Evolutionary conservation across 2,329 filamentous ascomycete species (phyloP).

Genomic region (Orbilia ellipsospora): DNA sequence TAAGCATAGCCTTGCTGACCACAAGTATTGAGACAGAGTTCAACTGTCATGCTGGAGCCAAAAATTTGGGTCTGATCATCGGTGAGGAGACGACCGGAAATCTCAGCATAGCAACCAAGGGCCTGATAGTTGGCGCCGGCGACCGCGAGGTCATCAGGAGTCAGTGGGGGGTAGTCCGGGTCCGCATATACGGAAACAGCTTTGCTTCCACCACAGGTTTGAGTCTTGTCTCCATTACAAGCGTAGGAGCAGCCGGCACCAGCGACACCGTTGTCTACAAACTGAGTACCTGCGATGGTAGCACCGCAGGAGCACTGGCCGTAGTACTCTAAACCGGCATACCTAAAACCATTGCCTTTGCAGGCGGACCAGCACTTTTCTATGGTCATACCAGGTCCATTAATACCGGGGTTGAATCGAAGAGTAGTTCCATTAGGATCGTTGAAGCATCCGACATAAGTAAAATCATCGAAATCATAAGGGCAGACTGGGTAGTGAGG

Average conservation of each 20-base stretch:
- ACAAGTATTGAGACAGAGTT: slow-evolving; percentile 43
- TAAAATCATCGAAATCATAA: slow-evolving; percentile 25
- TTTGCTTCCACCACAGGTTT: slow-evolving; percentile 46
- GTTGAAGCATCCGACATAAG: slow-evolving; percentile 30
- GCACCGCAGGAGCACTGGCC: slow-evolving; percentile 38
- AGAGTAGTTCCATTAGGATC: slow-evolving; percentile 37
- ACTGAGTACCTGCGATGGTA: slow-evolving; percentile 16
- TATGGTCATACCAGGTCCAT: slow-evolving; percentile 41
- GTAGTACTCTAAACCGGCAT: slow-evolving; percentile 50
- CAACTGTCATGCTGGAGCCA: slow-evolving; percentile 39
- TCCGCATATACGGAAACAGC: slow-evolving; percentile 35
- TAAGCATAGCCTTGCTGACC: slow-evolving; percentile 48
- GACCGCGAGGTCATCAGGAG: slow-evolving; percentile 21
- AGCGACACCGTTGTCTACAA: slow-evolving; percentile 23
- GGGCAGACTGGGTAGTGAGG: slow-evolving; percentile 50
- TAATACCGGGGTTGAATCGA: slow-evolving; percentile 47
- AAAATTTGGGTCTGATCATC: slow-evolving; percentile 44
- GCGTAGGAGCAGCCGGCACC: slow-evolving; percentile 26
- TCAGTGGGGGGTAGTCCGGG: slow-evolving; percentile 39
- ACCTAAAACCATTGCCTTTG: slow-evolving; percentile 48
- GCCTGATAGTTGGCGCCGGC: slow-evolving; percentile 38
- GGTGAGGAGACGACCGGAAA: slow-evolving; percentile 35
- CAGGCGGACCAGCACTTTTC: slow-evolving; percentile 50
- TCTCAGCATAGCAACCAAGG: slow-evolving; percentile 42
- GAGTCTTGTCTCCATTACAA: slow-evolving; percentile 38